phyloP scores from a whole-genome alignment of 352 stramenopile genomes.

The Phytophthora capsici region DNA sequence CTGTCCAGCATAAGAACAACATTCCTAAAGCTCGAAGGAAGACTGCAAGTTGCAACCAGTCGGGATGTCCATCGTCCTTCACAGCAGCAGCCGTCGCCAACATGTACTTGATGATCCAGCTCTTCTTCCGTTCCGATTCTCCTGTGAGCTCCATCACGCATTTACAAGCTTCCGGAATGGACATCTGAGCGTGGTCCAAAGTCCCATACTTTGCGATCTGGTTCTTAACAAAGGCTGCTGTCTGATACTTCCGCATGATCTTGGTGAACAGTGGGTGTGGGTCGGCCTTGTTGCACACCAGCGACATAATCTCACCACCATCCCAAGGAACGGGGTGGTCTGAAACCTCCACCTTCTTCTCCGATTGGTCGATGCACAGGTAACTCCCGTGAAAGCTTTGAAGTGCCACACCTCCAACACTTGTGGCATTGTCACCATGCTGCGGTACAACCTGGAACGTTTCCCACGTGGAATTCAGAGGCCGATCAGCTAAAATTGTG shows the following conservation, averaged over 20 bases:
- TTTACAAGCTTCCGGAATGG: slow-evolving; percentile 65
- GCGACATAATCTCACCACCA: slow-evolving; percentile 68
- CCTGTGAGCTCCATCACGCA: slow-evolving; percentile 68
- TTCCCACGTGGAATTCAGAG: slow-evolving; percentile 85
- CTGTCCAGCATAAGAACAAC: slow-evolving; percentile 79
- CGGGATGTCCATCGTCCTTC: slow-evolving; percentile 72
- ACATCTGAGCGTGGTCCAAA: slow-evolving; percentile 63
- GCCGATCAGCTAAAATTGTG: slow-evolving; percentile 72
- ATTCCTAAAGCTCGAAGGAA: slow-evolving; percentile 80
- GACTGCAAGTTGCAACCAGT: slow-evolving; percentile 81
- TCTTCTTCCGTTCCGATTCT: slow-evolving; percentile 47
- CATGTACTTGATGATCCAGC: slow-evolving; percentile 81
- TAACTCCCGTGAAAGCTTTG: slow-evolving; percentile 84
- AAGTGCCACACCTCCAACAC: slow-evolving; percentile 61
- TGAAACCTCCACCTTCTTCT: slow-evolving; percentile 32
- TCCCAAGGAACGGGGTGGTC: slow-evolving; percentile 73
- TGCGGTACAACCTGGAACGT: slow-evolving; percentile 86
- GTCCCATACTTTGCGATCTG: slow-evolving; percentile 54
- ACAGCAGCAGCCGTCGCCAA: slow-evolving; percentile 63
- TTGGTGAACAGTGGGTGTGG: slow-evolving; percentile 60
- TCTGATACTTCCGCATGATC: slow-evolving; percentile 84
- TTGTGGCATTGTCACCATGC: slow-evolving; percentile 26
- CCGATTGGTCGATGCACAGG: slow-evolving; percentile 63
- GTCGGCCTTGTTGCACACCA: slow-evolving; percentile 77
- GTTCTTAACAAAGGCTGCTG: slow-evolving; percentile 48